Evolutionary conservation across 2,329 filamentous ascomycete genomes (phyloP), one percentile per base, ranked within the genome.

Genomic region (Colletotrichum sojae): DNA sequence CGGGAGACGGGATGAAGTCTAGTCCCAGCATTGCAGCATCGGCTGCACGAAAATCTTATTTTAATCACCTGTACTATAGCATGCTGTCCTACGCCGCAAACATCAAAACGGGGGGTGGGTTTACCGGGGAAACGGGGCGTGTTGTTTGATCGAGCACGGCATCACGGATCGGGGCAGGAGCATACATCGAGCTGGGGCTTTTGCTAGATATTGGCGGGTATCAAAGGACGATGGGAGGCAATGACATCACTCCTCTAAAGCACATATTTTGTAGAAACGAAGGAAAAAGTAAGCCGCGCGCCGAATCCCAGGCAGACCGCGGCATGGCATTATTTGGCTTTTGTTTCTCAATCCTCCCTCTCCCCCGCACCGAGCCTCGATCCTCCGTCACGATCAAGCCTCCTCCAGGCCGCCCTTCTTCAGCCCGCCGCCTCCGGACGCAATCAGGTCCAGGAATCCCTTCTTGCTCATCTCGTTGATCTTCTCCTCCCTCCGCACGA

Each of bases 381-480:
- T 36, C 31, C 31, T 25, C 27, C 31, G 31, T 10, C 31, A 36
- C 9, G 31, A 36, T 81, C 76, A 87, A 40, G 88, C 87, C 78
- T 90, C 88, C 76, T 89, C 87, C 60, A 91, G 76, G 5, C 80
- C 85, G 6, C 86, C 85, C 80, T 88, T 89, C 75, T 89, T 90
- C 73, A 89, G 72, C 22, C 83, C 84, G 1, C 88, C 88, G 12
- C 89, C 89, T 20, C 89, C 88, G 2, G 86, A 88, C 4, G 89
- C 88, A 78, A 99, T 97, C 79, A 98, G 82, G 71, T 98, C 95
- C 79, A 99, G 81, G 83, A 98, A 99, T 0, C 95, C 95, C 83
- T 98, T 93, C 84, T 97, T 97, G 79, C 92, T 97, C 91, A 99
- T 96, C 85, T 98, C 95, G 73, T 94, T 96, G 60, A 97, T 86